Conservation (phyloP, 306 rosid species). For the Dalbergia cultrata region DNA sequence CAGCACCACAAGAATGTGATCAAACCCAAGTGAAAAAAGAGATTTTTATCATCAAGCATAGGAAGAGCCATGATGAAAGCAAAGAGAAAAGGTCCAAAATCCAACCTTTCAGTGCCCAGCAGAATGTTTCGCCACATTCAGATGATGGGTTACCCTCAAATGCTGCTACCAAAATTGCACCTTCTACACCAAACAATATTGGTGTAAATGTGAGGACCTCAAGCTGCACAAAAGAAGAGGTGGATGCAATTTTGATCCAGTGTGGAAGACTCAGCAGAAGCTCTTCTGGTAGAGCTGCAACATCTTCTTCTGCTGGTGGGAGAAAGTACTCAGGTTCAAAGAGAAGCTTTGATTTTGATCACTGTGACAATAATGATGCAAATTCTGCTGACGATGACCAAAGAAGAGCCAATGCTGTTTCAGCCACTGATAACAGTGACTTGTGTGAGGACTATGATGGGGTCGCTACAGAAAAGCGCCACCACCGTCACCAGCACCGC, state of each 20-base stretch:
- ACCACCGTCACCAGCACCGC: slow-evolving; percentile 53
- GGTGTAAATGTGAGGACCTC: slow-evolving; percentile 74
- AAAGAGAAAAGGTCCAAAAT: slow-evolving; percentile 60
- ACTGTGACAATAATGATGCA: slow-evolving; percentile 57
- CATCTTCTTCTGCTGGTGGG: slow-evolving; percentile 62
- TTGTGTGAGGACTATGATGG: slow-evolving; percentile 53
- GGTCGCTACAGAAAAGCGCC: slow-evolving; percentile 49
- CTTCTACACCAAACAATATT: slow-evolving; percentile 48
- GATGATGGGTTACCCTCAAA: slow-evolving; percentile 29
- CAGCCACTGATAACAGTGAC: slow-evolving; percentile 47
- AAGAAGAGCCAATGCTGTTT: slow-evolving; percentile 35
- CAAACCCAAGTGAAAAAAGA: slow-evolving; percentile 66
- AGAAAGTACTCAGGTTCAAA: slow-evolving; percentile 93
- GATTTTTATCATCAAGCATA: slow-evolving; percentile 80
- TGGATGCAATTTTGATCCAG: slow-evolving; percentile 92
- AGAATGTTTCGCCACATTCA: slow-evolving; percentile 18
- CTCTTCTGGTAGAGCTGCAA: slow-evolving; percentile 79
- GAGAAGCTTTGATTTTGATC: slow-evolving; percentile 90
- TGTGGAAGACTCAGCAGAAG: slow-evolving; percentile 96
- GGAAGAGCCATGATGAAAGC: slow-evolving; percentile 79
- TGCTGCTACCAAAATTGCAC: slow-evolving; percentile 18
- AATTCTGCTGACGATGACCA: slow-evolving; percentile 57
- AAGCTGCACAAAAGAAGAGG: slow-evolving; percentile 92
- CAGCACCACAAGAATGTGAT: slow-evolving; percentile 22
- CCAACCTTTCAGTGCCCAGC: slow-evolving; percentile 43